Base-by-base conservation (phyloP, 805 yeast genomes). In the Torulaspora microellipsoides region DNA sequence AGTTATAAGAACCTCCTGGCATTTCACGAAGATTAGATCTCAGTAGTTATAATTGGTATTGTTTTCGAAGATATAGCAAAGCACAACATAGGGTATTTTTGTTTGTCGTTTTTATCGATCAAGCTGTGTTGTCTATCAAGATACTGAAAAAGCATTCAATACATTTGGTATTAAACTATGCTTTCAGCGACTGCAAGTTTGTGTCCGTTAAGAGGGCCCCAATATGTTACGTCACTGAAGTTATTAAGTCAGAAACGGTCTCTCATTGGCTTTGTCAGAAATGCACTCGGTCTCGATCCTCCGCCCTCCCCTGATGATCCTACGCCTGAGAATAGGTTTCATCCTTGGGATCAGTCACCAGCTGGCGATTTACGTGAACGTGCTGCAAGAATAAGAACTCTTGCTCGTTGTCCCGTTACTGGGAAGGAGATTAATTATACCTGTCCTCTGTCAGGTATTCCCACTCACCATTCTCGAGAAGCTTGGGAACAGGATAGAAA, bases 401-500 rank as follows among this genome's bases (percentile, higher is more conserved):
- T 81, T 48, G 96, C 96, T 9, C 77, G 78, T 58, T 91, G 98
- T 64, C 98, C 97, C 0, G 93, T 90, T 10, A 90, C 97, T 0
- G 73, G 80, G 14, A 76, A 81, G 51, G 83, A 84, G 36, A 86
- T 93, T 46, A 75, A 83, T 52, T 93, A 74, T 64, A 86, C 90
- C 1, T 93, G 98, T 68, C 99, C 99, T 1, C 69, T 77, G 44
- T 85, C 96, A 4, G 99, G 99, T 2, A 89, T 93, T 39, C 99
- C 99, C 17, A 93, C 99, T 3, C 99, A 93, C 64, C 95, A 87
- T 60, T 81, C 87, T 15, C 74, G 75, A 59, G 88, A 84, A 52
- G 96, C 96, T 1, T 93, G 97, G 96, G 82, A 81, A 57, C 67
- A 70, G 43, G 98, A 93, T 63, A 69, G 59, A 7, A 79, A 76